phyloP scores from a whole-genome alignment of 129 eudicot genomes.

The sunflower (Helianthus annuus) region HanXRQr2.0-SUNRISE NC_035438.2:66062017-66062516 shows the following conservation, averaged over 20 bases:
- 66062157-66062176: conserved; percentile 82
- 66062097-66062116: conserved; percentile 51
- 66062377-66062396: neutral
- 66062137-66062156: conserved; percentile 90
- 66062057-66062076: conserved; percentile 76
- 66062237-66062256: conserved; percentile 24
- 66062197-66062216: neutral
- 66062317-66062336: conserved; percentile 99
- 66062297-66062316: conserved; percentile 74
- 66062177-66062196: neutral
- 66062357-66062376: conserved; percentile 6
- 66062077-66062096: conserved; percentile 74
- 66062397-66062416: no score
- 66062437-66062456: no score
- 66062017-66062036: conserved; percentile 83
- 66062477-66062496: no score
- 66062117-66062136: conserved; percentile 46
- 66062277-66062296: conserved; percentile 85
- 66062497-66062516: no score
- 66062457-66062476: no score
- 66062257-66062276: conserved; percentile 97
- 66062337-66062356: conserved; percentile 63
- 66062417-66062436: no score
- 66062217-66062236: conserved; percentile 1
- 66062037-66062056: conserved; percentile 64